A percentile compares a stretch with the other conserved stretches of the same genome.
These are phyloP conservation scores for Chenopodium quinoa DNA, from an alignment of 148 eudicot genomes.

Conservation along the genomic window DNA sequence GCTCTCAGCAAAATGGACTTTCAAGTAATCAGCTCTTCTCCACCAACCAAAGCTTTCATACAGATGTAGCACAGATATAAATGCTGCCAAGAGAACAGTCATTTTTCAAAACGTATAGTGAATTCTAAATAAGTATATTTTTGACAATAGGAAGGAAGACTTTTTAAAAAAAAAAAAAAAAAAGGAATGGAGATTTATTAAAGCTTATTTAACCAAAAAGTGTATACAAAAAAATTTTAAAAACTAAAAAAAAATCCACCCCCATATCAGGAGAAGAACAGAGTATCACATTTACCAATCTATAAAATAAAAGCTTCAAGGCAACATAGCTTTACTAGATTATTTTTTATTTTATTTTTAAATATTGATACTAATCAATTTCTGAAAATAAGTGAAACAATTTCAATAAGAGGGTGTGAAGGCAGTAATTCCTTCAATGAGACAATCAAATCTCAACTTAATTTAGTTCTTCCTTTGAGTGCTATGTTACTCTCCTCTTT, in stretches of 20 bases:
- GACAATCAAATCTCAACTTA: neutral
- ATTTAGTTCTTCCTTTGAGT: neutral
- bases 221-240: neutral
- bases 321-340: neutral
- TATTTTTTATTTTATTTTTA: neutral
- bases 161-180: neutral
- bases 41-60: slow-evolving; percentile 99
- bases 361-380: neutral
- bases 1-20: slow-evolving; percentile 99
- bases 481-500: neutral
- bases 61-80: slow-evolving; percentile 91
- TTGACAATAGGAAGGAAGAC: neutral
- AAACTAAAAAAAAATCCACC: neutral
- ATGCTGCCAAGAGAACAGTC: slow-evolving; percentile 49
- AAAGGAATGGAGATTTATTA: too few species aligned
- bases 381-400: neutral
- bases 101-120: slow-evolving; percentile 4
- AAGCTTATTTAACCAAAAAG: neutral
- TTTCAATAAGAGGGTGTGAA: neutral
- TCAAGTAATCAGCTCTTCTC: slow-evolving; percentile 95
- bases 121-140: neutral
- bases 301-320: neutral
- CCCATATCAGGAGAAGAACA: neutral
- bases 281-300: neutral
- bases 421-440: neutral